These are phyloP conservation scores for Brassica cretica DNA, from an alignment of 345 rosid genomes.

Conservation along the genomic window DNA sequence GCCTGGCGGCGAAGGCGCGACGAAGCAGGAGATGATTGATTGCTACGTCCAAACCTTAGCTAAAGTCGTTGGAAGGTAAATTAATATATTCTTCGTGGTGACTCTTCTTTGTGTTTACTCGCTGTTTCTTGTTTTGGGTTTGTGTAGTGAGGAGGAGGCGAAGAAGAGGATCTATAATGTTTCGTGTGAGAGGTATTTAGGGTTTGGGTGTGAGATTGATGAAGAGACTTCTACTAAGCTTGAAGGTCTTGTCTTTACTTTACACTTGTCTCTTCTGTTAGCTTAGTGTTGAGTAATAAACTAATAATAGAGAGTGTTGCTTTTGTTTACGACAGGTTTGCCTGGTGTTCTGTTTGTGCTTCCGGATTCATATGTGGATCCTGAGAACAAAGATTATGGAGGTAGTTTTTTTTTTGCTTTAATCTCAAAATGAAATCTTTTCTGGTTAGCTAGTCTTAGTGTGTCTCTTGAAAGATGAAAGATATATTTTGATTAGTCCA, in stretches of 20 bases:
- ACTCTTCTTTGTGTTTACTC: neutral
- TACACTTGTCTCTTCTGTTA: conserved; percentile 4
- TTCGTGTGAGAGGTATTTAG: conserved; percentile 94
- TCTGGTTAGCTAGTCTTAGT: conserved; percentile 1
- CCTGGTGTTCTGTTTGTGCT: conserved; percentile 92
- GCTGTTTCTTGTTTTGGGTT: neutral
- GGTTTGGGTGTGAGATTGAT: conserved; percentile 93
- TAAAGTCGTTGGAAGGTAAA: conserved; percentile 74
- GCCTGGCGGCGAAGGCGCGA: conserved; percentile 85
- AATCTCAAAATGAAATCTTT: neutral
- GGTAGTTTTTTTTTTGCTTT: conserved; percentile 47
- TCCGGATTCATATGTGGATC: conserved; percentile 91
- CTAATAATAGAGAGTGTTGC: neutral
- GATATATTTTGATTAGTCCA: conserved; percentile 7
- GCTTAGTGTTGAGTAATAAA: neutral
- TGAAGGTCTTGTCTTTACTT: conserved; percentile 53
- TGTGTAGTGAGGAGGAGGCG: conserved; percentile 85
- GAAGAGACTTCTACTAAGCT: conserved; percentile 95
- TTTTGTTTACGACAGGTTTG: conserved; percentile 50
- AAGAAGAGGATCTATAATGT: conserved; percentile 89
- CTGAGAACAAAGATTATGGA: conserved; percentile 89
- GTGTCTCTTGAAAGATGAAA: neutral
- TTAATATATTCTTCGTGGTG: too few relatives aligned
- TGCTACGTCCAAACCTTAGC: conserved; percentile 81
- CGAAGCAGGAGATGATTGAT: conserved; percentile 94